Percentiles rank a stretch among this genome's conserved stretches.
Evolutionary conservation across 1,284 basidiomycete species (phyloP).

Genomic region (Puccinia hordei): DNA sequence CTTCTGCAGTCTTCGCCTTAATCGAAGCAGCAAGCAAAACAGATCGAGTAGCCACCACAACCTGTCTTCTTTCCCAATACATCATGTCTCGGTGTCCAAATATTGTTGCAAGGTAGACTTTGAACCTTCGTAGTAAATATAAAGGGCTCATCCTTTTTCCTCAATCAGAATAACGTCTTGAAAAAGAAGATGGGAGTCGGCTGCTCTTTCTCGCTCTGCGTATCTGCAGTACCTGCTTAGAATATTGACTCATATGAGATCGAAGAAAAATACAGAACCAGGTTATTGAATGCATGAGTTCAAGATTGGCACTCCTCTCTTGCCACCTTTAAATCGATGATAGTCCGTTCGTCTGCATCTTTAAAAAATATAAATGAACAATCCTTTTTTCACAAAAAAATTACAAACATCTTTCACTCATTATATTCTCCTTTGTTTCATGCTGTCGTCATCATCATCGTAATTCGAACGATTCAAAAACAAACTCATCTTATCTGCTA

Average conservation of each 20-base stretch:
- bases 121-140: not conserved
- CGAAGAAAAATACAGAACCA: no score
- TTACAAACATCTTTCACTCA: no score
- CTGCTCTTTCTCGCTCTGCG: no score
- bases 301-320: no score
- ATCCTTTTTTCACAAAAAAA: no score
- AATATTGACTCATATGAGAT: no score
- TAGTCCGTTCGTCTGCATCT: no score
- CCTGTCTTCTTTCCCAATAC: not conserved
- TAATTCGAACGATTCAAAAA: not conserved
- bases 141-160: not conserved
- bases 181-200: not conserved
- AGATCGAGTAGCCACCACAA: not conserved
- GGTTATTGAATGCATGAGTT: no score
- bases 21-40: not conserved
- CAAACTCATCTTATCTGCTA: not conserved
- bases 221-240: no score
- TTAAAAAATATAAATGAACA: no score
- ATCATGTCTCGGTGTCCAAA: not conserved
- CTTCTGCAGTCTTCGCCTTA: not conserved
- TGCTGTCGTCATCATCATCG: not conserved
- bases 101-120: conserved; percentile 4
- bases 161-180: not conserved
- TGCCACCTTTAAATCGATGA: no score
- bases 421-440: not conserved